Evolutionary conservation across 352 stramenopile genomes (phyloP), one percentile per base, ranked within the genome.

Genomic region (Phytophthora pluvialis): DNA sequence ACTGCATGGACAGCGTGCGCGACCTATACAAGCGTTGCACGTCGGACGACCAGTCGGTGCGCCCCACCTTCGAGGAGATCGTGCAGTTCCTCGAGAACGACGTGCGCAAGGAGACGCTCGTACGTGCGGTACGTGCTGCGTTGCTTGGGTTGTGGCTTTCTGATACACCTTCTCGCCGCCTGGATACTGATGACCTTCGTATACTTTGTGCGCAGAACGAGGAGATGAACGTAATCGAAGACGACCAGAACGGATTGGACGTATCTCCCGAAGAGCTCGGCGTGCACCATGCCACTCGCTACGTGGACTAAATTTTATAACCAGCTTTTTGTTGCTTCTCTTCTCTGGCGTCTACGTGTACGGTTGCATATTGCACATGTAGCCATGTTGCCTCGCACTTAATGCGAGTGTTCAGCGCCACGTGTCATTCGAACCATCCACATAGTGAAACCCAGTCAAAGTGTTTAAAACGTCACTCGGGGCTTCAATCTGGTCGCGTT

Each of bases 11-110:
- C 57, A 93, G 79, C 56, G 80, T 95, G 18, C 85, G 83, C 32
- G 81, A 93, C 39, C 64, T 96, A 36, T 94, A 91, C 65, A 78
- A 87, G 40, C 85, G 85, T 31, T 96, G 88, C 62, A 94, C 86
- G 28, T 72, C 83, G 25, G 81, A 95, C 60, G 77, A 95, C 67
- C 86, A 92, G 64, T 81, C 74, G 10, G 43, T 72, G 46, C 86
- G 88, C 36, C 88, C 88, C 10, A 93, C 88, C 2, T 96, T 96
- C 52, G 70, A 96, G 57, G 86, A 93, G 49, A 96, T 96, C 44
- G 83, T 96, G 44, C 77, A 91, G 56, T 81, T 91, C 33, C 71
- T 96, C 16, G 88, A 96, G 61, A 94, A 90, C 68, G 76, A 92
- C 49, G 83, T 96, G 18, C 82, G 87, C 66, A 90, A 91, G 63